These are phyloP conservation scores for Picea abies DNA, from an alignment of 83 land plant genomes.

Conservation along the genomic window DNA sequence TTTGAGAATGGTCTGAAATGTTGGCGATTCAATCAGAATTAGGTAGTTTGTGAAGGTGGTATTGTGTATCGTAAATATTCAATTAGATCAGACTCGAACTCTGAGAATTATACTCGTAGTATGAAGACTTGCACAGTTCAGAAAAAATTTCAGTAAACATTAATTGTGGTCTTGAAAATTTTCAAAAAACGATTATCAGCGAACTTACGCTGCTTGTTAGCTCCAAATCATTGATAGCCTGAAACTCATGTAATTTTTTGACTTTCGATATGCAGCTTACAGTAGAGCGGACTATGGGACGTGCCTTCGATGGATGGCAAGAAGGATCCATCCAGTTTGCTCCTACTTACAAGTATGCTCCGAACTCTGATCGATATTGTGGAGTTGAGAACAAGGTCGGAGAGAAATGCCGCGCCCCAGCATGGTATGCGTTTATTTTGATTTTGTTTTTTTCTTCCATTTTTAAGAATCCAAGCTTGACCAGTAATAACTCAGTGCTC, in stretches of 20 bases:
- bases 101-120: too few species aligned
- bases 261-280: constrained; percentile 37
- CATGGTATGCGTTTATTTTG: constrained; percentile 51
- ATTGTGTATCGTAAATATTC: background rate
- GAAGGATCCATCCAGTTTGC: constrained; percentile 76
- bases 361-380: constrained; percentile 60
- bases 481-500: too few species aligned
- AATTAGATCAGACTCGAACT: background rate
- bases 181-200: background rate
- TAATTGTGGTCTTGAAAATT: background rate
- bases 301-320: constrained; percentile 81
- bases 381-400: constrained; percentile 34
- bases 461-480: too few species aligned
- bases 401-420: constrained; percentile 73
- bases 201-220: background rate
- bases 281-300: constrained; percentile 53
- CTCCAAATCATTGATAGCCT: background rate
- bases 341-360: constrained; percentile 85
- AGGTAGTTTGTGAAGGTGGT: too few species aligned
- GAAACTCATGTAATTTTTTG: background rate
- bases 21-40: too few species aligned
- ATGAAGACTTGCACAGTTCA: too few species aligned
- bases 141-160: background rate
- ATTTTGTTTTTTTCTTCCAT: too few species aligned
- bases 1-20: background rate